These are phyloP conservation scores for Pichia sp. DNA, from an alignment of 1,139 yeast species.

Conservation along the genomic window DNA sequence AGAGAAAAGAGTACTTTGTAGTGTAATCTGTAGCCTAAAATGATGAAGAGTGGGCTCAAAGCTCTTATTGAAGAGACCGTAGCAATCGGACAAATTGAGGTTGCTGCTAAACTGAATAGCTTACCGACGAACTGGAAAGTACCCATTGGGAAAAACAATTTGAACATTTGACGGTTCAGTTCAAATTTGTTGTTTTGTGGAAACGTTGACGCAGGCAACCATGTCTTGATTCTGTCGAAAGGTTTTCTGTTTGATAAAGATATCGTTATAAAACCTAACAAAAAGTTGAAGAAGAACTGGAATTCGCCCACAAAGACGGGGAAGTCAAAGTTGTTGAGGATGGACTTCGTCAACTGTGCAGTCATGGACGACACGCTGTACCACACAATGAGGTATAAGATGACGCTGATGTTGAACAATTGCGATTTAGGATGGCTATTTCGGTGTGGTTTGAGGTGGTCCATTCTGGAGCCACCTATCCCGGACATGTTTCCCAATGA, in stretches of 20 bases:
- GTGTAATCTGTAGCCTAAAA: slow-evolving; percentile 63
- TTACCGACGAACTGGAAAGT: slow-evolving; percentile 88
- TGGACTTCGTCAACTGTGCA: slow-evolving; percentile 46
- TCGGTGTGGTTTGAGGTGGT: background rate
- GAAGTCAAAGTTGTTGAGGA: slow-evolving; percentile 42
- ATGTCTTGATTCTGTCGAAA: slow-evolving; percentile 13
- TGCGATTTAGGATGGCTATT: background rate
- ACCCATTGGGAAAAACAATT: slow-evolving; percentile 87
- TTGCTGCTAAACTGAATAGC: slow-evolving; percentile 81
- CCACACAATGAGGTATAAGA: slow-evolving; percentile 33
- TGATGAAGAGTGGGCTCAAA: slow-evolving; percentile 81
- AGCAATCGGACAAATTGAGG: slow-evolving; percentile 82
- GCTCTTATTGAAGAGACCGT: slow-evolving; percentile 90
- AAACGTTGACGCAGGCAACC: slow-evolving; percentile 26
- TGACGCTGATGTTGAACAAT: slow-evolving; percentile 7
- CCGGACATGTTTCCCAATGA: background rate
- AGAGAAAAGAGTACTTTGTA: slow-evolving; percentile 56
- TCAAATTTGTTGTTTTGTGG: slow-evolving; percentile 17
- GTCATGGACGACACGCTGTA: slow-evolving; percentile 47
- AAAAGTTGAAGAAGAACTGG: slow-evolving; percentile 44
- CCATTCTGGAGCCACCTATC: no score
- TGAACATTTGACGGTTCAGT: slow-evolving; percentile 31
- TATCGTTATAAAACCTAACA: slow-evolving; percentile 28
- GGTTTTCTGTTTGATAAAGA: background rate
- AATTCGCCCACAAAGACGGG: slow-evolving; percentile 53